Base-by-base conservation (phyloP, 1,284 basidiomycete species). In the Earliella scabrosa region DNA sequence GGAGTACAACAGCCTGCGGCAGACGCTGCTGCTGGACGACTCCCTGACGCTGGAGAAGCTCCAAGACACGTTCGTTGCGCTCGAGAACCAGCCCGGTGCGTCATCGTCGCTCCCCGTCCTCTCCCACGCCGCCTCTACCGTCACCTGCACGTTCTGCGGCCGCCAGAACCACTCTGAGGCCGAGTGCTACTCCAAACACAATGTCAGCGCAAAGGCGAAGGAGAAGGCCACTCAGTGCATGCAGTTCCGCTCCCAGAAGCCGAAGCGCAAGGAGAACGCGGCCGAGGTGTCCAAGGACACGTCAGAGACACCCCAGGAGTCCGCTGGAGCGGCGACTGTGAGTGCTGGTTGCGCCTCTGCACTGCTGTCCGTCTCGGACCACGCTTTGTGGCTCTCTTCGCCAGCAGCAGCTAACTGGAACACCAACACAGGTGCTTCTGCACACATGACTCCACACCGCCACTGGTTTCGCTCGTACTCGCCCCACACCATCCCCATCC, bases 91-190 rank as follows among this genome's bases (percentile, higher is more conserved):
- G 35, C 45, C 54, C 23, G 43, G 34, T 24, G 43, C 26, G 38
- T 36, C 51, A 47, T 54, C 56, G 34, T 54, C 27, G 26, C 36
- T 32, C 27, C 47, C 49, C 45, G 38, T 45, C 29, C 45, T 47
- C 53, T 39, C 53, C 52, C 23, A 57, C 46, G 39, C 50, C 43
- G 39, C 54, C 24, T 45, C 63, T 56, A 66, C 48, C 69, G 18
- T 40, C 38, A 14, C 7, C 38, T 40, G n/a, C 38, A 14, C 38
- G 20, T 40, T 40, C 72, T 59, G 71, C 70, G 59, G 69, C 68
- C 66, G 67, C 74, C 68, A 74, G 75, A 73, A 73, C 69, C 9
- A 70, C 70, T 4, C 35, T n/a, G 35, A 36, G 35, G 35, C 8
- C 35, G 68, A 52, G 51, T 52, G 51, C 43, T 52, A 46, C 21